These are phyloP conservation scores for Polyporus arcularius DNA, from an alignment of 768 basidiomycete genomes.

Conservation along the genomic window DNA sequence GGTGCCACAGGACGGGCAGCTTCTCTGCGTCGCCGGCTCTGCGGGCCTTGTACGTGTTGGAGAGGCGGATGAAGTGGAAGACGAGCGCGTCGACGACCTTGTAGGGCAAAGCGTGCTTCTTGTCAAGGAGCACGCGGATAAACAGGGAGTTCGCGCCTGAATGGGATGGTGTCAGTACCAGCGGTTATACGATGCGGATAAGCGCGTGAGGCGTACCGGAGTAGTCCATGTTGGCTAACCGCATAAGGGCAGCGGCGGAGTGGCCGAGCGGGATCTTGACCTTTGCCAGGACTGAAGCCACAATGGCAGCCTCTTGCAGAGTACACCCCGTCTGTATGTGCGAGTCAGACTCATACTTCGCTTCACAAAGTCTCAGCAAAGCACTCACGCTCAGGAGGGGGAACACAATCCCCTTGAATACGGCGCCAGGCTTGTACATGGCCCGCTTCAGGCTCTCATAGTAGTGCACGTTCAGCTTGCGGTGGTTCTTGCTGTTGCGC, in stretches of 20 bases:
- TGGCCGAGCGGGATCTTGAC: slow-evolving; percentile 96
- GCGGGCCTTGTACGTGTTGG: slow-evolving; percentile 83
- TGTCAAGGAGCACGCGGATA: slow-evolving; percentile 94
- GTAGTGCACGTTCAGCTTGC: slow-evolving; percentile 90
- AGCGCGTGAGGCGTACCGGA: slow-evolving; percentile 51
- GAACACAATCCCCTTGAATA: slow-evolving; percentile 98
- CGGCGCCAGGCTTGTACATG: slow-evolving; percentile 94
- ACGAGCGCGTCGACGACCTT: slow-evolving; percentile 97
- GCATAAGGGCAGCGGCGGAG: slow-evolving; percentile 91
- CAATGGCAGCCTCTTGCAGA: slow-evolving; percentile 90
- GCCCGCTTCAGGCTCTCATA: slow-evolving; percentile 92
- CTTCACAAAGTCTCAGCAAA: not conserved
- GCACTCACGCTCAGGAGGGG: slow-evolving; percentile 84
- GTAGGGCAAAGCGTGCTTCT: slow-evolving; percentile 97
- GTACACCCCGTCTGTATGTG: slow-evolving; percentile 69
- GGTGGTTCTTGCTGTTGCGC: slow-evolving; percentile 47
- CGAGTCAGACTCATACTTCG: not conserved
- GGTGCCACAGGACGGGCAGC: slow-evolving; percentile 98
- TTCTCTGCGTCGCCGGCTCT: slow-evolving; percentile 70
- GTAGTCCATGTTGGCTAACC: slow-evolving; percentile 96
- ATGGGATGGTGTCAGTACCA: not conserved
- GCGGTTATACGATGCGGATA: not conserved
- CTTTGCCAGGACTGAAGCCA: slow-evolving; percentile 87
- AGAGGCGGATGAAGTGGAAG: slow-evolving; percentile 96
- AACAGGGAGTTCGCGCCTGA: slow-evolving; percentile 91